Evolutionary conservation across 306 rosid species (phyloP).

Genomic region (Acacia crassicarpa): DNA sequence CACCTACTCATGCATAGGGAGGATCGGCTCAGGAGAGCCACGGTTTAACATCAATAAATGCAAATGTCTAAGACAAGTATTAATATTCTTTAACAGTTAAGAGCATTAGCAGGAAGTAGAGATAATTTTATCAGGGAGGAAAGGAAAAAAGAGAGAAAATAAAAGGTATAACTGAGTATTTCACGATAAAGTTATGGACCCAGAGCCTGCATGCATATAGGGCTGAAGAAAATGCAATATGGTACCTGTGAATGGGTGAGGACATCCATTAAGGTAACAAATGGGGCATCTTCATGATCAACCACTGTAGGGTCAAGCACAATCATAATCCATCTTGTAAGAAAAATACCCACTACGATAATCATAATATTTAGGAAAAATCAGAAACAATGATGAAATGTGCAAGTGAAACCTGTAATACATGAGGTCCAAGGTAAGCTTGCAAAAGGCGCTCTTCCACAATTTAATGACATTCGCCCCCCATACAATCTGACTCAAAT

Average conservation of each 20-base stretch:
- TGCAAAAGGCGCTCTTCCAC: conserved; percentile 41
- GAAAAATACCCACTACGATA: conserved; percentile 20
- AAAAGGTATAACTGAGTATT: neutral
- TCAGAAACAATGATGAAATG: conserved; percentile 6
- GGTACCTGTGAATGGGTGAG: conserved; percentile 58
- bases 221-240: conserved; percentile 7
- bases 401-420: conserved; percentile 54
- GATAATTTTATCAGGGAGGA: neutral
- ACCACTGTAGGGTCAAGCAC: conserved; percentile 40
- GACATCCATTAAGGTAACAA: conserved; percentile 57
- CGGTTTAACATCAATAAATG: neutral
- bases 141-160: neutral
- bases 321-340: neutral
- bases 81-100: neutral
- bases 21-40: neutral
- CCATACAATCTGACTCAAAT: conserved; percentile 44
- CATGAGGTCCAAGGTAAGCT: conserved; percentile 40
- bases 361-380: neutral
- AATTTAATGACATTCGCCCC: conserved; percentile 35
- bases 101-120: neutral
- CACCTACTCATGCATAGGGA: conserved; percentile 37
- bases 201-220: neutral
- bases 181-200: neutral
- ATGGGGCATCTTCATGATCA: conserved; percentile 23
- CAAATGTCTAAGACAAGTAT: neutral